Evolutionary conservation across 768 basidiomycete species (phyloP).

Genomic region (Naganishia antarctica): DNA sequence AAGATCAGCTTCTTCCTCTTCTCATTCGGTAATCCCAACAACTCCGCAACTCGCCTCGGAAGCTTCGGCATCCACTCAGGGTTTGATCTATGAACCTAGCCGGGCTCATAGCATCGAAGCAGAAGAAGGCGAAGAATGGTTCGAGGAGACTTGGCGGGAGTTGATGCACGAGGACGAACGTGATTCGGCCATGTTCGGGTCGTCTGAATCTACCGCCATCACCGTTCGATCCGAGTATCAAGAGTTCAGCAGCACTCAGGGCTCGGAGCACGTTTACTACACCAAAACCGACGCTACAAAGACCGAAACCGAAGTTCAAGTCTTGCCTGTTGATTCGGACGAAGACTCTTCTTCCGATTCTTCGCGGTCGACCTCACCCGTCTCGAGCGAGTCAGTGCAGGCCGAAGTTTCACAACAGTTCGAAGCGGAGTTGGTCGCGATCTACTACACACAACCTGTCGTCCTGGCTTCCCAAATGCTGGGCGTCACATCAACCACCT

Average conservation of each 20-base stretch:
- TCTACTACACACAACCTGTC: not conserved
- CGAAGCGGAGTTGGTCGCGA: not conserved
- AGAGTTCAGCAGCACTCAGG: slow-evolving; percentile 2
- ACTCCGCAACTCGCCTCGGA: not conserved
- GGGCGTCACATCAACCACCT: not conserved
- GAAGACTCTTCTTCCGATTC: slow-evolving; percentile 2
- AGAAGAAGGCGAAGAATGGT: slow-evolving; percentile 17
- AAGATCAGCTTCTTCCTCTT: not conserved
- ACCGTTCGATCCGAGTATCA: slow-evolving; percentile 6
- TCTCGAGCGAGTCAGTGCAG: slow-evolving; percentile 2
- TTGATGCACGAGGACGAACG: slow-evolving; percentile 12
- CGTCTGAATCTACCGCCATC: not conserved
- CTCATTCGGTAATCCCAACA: not conserved
- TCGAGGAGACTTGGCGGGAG: slow-evolving; percentile 13
- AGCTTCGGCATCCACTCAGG: not conserved
- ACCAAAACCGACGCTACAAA: not conserved
- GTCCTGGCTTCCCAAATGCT: not conserved
- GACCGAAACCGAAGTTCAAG: slow-evolving; percentile 3
- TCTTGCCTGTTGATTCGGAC: slow-evolving; percentile 9
- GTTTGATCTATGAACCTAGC: not conserved
- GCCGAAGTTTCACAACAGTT: not conserved
- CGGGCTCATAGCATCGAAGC: not conserved
- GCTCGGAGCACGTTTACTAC: slow-evolving; percentile 1
- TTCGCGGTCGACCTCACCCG: slow-evolving; percentile 3
- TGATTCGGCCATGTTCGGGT: not conserved